Base-by-base conservation (phyloP, 169 alveolate species). In the Amoebophrya sp. region DNA sequence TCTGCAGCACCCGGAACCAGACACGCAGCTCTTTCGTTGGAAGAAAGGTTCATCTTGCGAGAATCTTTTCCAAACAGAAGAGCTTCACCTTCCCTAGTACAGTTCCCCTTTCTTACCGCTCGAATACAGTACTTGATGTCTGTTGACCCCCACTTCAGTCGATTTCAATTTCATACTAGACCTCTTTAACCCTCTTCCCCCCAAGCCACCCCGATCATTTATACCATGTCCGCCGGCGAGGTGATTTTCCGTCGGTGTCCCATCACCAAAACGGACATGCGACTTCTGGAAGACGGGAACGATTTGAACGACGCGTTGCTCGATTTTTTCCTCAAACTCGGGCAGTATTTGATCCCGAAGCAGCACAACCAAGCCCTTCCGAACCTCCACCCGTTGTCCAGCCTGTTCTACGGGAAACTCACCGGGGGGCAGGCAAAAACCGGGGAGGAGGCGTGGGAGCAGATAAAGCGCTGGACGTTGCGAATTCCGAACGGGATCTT, bases 261-360 rank as follows among this genome's bases (percentile, higher is more conserved):
- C 32, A 66, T 66, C 1, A 66, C 83, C 32, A 7, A 25, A 25
- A 66, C 83, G 2, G 83, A 66, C 35, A 66, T 66, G 83, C 83
- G 83, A 3, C 83, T 66, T 25, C 83, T 66, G 1, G 83, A 66
- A 25, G 83, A 66, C 0, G 83, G 83, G 2, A 66, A 66, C 83
- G 83, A 66, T 25, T 25, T 66, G 83, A 66, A 66, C 83, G 83
- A 66, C 83, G 83, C 83, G 12, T n/a, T 66, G 35, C 83, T 66
- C 35, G 83, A 66, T 66, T 66, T 66, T 25, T 66, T 66, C 83
- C 12, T 66, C 35, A 66, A 66, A n/a, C 83, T 66, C 35, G 83
- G 83, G 10, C 83, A 66, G 83, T 2, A 2, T 3, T 25, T 66
- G 83, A 0, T 66, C 38, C 83, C 83, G 39, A 18, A 2, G 83